These are phyloP conservation scores for Collybiopsis confluens DNA, from an alignment of 768 basidiomycete species.

Conservation along the genomic window DNA sequence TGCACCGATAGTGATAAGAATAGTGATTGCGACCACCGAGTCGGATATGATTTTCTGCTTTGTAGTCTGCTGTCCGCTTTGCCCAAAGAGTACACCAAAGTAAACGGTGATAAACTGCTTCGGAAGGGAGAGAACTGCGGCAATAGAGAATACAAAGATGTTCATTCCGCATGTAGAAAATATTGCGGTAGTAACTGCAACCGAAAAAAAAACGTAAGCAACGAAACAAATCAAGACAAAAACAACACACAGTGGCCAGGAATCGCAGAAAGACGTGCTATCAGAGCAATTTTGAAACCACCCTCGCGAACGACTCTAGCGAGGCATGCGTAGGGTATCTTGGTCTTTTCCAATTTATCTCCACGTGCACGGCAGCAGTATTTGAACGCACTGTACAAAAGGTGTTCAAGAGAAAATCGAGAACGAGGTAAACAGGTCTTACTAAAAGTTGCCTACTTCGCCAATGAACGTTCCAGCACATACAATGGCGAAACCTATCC, in stretches of 20 bases:
- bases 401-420: not conserved
- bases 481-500: conserved; percentile 84
- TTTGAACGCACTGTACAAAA: conserved; percentile 63
- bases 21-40: conserved; percentile 60
- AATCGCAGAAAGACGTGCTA: conserved; percentile 76
- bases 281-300: conserved; percentile 79
- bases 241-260: conserved; percentile 73
- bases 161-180: conserved; percentile 89
- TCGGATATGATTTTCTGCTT: conserved; percentile 66
- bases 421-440: conserved; percentile 22
- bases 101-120: conserved; percentile 94
- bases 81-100: conserved; percentile 75
- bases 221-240: not conserved
- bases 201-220: not conserved
- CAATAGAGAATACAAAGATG: conserved; percentile 70
- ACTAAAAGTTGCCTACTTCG: conserved; percentile 88
- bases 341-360: conserved; percentile 63
- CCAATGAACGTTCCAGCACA: conserved; percentile 80
- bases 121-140: conserved; percentile 79
- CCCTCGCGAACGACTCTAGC: conserved; percentile 77
- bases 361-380: conserved; percentile 73
- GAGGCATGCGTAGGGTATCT: conserved; percentile 56
- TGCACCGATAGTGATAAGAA: conserved; percentile 67
- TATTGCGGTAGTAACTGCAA: conserved; percentile 79
- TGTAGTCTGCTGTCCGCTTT: conserved; percentile 34